A percentile compares a stretch with the other conserved stretches of the same genome.
Evolutionary conservation across 306 rosid genomes (phyloP).

Genomic region (Aeschynomene evenia): DNA sequence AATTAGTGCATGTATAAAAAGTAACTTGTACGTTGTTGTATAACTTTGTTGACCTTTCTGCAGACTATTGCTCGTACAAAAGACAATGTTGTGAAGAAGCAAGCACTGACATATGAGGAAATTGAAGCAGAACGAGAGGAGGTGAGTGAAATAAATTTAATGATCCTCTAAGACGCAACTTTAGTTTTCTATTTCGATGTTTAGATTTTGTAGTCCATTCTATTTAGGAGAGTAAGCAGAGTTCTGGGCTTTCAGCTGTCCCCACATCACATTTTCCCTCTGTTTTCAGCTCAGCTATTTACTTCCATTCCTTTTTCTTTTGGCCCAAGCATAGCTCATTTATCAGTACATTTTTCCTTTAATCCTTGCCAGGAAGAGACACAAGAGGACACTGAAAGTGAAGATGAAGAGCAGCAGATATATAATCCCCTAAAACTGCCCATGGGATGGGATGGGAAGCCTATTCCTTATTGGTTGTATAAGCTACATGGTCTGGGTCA

Average conservation of each 20-base stretch:
- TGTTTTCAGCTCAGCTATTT: slow-evolving; percentile 3
- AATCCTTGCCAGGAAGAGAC: slow-evolving; percentile 74
- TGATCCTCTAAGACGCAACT: slow-evolving; percentile 13
- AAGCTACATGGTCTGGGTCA: slow-evolving; percentile 98
- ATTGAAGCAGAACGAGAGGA: slow-evolving; percentile 97
- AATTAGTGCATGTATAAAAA: not conserved
- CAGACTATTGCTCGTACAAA: slow-evolving; percentile 82
- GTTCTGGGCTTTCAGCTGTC: not conserved
- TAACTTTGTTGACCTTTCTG: slow-evolving; percentile 31
- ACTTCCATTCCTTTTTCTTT: not conserved
- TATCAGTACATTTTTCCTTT: not conserved
- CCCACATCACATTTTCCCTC: slow-evolving; percentile 2
- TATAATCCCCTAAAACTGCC: slow-evolving; percentile 98
- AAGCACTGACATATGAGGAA: slow-evolving; percentile 92
- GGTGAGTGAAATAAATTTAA: slow-evolving; percentile 48
- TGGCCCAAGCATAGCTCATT: not conserved
- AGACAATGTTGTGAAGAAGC: slow-evolving; percentile 93
- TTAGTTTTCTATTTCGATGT: not conserved
- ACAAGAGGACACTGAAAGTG: slow-evolving; percentile 87
- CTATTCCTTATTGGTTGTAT: slow-evolving; percentile 97
- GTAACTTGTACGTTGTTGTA: not conserved
- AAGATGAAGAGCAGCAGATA: slow-evolving; percentile 96
- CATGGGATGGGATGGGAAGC: slow-evolving; percentile 99
- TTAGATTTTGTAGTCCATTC: not conserved
- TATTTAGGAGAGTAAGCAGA: not conserved